These are phyloP conservation scores for Neofusicoccum sp. DNA, from an alignment of 2,329 filamentous ascomycete genomes.

Conservation along the genomic window DNA sequence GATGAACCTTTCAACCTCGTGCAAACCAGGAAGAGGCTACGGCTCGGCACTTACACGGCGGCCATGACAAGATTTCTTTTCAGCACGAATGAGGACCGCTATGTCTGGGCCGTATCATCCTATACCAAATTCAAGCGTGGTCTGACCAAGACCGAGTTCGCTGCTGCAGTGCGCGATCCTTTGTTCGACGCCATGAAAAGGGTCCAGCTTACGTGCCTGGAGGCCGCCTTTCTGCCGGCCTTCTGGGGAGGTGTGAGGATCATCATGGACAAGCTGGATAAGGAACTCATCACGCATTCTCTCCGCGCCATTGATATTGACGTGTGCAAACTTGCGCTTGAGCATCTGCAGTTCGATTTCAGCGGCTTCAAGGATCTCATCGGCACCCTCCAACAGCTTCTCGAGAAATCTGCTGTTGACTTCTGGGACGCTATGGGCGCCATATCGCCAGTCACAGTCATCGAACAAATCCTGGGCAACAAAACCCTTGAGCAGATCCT, in stretches of 20 bases:
- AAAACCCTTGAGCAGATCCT: slow-evolving; percentile 64
- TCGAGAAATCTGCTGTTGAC: slow-evolving; percentile 72
- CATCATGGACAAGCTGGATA: slow-evolving; percentile 71
- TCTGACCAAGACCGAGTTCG: slow-evolving; percentile 72
- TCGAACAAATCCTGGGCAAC: slow-evolving; percentile 80
- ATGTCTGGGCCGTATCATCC: slow-evolving; percentile 65
- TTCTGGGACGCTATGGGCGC: slow-evolving; percentile 89
- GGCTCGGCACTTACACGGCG: slow-evolving; percentile 71
- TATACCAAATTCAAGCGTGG: slow-evolving; percentile 65
- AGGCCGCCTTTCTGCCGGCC: slow-evolving; percentile 57
- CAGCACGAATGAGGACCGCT: slow-evolving; percentile 62
- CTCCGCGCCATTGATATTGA: slow-evolving; percentile 77
- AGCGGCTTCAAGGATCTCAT: slow-evolving; percentile 66
- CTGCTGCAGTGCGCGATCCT: slow-evolving; percentile 78
- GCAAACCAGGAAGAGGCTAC: slow-evolving; percentile 75
- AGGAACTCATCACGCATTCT: slow-evolving; percentile 72
- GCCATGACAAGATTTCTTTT: slow-evolving; percentile 86
- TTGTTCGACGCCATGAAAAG: slow-evolving; percentile 65
- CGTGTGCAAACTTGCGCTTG: slow-evolving; percentile 57
- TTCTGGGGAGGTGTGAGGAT: slow-evolving; percentile 78
- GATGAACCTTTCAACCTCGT: slow-evolving; percentile 80
- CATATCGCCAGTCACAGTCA: slow-evolving; percentile 73
- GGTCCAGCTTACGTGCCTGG: slow-evolving; percentile 56
- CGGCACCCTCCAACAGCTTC: slow-evolving; percentile 65
- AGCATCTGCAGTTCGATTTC: slow-evolving; percentile 58